phyloP scores from a whole-genome alignment of 129 eudicot genomes.

The Helianthus tuberosus region DNA sequence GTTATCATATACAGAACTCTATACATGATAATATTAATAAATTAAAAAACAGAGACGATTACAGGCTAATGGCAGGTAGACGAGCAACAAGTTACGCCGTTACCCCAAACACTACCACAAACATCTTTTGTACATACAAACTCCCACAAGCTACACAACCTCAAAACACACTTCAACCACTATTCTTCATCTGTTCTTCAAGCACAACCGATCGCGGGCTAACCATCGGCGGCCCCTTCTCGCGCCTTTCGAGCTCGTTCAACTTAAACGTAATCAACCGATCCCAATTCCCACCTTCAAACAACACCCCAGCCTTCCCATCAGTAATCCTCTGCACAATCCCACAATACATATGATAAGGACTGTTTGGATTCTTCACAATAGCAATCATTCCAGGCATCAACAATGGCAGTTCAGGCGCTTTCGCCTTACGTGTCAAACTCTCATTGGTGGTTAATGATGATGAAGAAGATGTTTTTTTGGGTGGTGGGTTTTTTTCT shows the following conservation, averaged over 20 bases:
- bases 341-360: conserved; percentile 84
- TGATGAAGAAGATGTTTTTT: conserved; percentile 26
- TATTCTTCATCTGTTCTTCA: conserved; percentile 45
- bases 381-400: conserved; percentile 97
- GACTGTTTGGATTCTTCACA: conserved; percentile 78
- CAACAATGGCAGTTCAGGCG: conserved; percentile 75
- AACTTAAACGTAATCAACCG: conserved; percentile 66
- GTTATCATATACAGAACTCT: conserved; percentile 15
- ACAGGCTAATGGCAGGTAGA: no score
- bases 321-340: conserved; percentile 97
- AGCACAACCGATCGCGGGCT: conserved; percentile 73
- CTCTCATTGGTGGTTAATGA: conserved; percentile 30
- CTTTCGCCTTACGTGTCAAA: conserved; percentile 63
- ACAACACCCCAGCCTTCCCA: conserved; percentile 93
- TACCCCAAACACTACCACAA: no score
- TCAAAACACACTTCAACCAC: conserved; percentile 20
- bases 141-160: conserved; percentile 3
- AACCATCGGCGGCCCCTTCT: conserved; percentile 94
- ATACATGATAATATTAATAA: conserved; percentile 26
- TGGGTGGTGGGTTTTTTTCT: conserved; percentile 82
- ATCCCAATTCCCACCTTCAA: conserved; percentile 98
- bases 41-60: background rate
- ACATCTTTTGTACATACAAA: conserved; percentile 28
- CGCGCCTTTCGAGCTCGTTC: conserved; percentile 80
- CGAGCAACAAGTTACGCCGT: no score